Conservation (phyloP, 768 basidiomycete species). For the Serendipita sp. region DNA sequence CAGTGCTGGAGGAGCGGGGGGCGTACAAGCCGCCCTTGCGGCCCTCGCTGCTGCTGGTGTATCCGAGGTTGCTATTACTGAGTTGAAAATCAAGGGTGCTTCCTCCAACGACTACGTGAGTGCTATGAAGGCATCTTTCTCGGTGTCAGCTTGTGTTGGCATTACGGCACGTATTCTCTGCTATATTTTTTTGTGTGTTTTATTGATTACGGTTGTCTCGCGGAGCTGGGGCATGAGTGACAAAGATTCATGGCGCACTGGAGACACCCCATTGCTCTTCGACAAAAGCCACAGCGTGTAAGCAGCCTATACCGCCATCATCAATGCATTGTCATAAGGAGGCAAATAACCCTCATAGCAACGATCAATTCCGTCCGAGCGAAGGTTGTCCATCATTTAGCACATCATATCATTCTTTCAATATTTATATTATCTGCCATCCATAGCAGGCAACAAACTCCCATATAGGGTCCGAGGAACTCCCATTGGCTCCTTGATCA, state of each 20-base stretch:
- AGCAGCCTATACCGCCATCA: constrained; percentile 20
- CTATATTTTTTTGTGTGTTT: not conserved
- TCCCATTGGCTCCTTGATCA: too few species aligned
- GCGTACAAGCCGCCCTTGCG: constrained; percentile 27
- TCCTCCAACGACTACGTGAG: constrained; percentile 26
- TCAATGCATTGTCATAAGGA: constrained; percentile 6
- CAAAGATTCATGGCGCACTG: constrained; percentile 32
- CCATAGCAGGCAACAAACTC: too few species aligned
- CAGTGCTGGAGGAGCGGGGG: constrained; percentile 23
- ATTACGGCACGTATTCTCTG: constrained; percentile 23
- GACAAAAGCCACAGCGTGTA: constrained; percentile 31
- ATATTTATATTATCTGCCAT: too few species aligned
- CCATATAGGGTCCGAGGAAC: too few species aligned
- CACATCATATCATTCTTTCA: too few species aligned
- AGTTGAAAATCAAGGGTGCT: constrained; percentile 23
- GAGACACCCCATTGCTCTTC: constrained; percentile 27
- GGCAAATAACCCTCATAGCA: too few species aligned
- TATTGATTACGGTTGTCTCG: not conserved
- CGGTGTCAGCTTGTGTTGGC: constrained; percentile 25
- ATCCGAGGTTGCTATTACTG: constrained; percentile 31
- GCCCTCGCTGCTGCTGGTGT: constrained; percentile 26
- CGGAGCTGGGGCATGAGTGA: not conserved
- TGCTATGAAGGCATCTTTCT: constrained; percentile 31
- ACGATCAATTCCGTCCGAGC: too few species aligned
- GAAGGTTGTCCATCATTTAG: too few species aligned